Evolutionary conservation across 75 land plant species (phyloP).

Genomic region (Selaginella tamariscina): DNA sequence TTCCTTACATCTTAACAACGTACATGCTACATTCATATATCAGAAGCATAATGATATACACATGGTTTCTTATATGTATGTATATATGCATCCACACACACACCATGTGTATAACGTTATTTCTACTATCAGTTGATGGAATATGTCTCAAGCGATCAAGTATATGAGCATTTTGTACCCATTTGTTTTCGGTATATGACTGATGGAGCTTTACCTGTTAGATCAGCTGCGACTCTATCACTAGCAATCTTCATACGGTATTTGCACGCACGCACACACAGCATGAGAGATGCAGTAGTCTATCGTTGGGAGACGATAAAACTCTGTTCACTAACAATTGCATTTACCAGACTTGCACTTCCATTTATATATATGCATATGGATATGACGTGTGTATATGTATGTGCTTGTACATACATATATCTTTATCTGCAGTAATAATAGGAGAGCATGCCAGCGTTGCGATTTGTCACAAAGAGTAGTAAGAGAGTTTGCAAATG

Average conservation of each 20-base stretch:
- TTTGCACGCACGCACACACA: background rate
- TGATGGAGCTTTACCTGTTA: slow-evolving; percentile 29
- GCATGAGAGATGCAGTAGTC: no score
- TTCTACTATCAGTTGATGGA: slow-evolving; percentile 15
- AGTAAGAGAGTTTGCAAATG: slow-evolving; percentile 27
- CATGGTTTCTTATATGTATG: no score
- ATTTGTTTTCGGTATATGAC: slow-evolving; percentile 29
- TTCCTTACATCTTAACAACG: no score
- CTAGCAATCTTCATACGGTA: slow-evolving; percentile 34
- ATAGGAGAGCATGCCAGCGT: slow-evolving; percentile 21
- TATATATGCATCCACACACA: no score
- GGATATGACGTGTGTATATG: no score
- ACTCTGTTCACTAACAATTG: background rate
- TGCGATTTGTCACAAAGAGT: slow-evolving; percentile 29
- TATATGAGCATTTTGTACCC: slow-evolving; percentile 28
- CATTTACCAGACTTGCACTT: background rate
- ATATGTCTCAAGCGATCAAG: slow-evolving; percentile 27
- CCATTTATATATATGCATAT: no score
- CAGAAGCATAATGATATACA: no score
- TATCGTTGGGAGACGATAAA: background rate
- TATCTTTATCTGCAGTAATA: slow-evolving; percentile 17
- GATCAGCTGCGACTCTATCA: slow-evolving; percentile 22
- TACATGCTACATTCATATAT: no score
- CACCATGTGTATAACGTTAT: no score
- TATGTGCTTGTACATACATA: background rate